A percentile compares a stretch with the other conserved stretches of the same genome.
These are phyloP conservation scores for Citrus reticulata DNA, from an alignment of 345 rosid genomes.

Conservation along the genomic window DNA sequence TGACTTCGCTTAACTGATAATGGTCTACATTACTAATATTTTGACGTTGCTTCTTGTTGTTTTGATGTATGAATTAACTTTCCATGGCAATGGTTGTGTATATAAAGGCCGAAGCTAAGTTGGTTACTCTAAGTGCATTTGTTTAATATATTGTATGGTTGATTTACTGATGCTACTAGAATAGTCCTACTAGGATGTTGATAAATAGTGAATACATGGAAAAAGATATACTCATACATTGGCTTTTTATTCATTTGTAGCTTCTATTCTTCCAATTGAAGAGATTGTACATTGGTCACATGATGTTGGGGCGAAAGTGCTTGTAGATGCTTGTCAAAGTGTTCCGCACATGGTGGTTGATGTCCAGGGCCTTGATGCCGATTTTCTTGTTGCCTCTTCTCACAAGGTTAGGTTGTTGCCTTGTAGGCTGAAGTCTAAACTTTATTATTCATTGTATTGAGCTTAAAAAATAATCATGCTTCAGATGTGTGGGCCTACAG, in stretches of 20 bases:
- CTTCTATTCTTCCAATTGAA: slow-evolving; percentile 76
- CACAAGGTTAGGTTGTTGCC: slow-evolving; percentile 73
- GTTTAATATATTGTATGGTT: not conserved
- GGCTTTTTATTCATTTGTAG: slow-evolving; percentile 30
- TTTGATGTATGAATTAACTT: not conserved
- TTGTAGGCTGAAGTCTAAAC: slow-evolving; percentile 9
- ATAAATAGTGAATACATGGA: not conserved
- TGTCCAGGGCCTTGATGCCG: slow-evolving; percentile 74
- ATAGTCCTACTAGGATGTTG: not conserved
- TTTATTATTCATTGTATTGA: slow-evolving; percentile 29
- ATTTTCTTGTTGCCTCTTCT: slow-evolving; percentile 95
- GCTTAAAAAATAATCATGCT: slow-evolving; percentile 73
- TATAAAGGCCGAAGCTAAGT: not conserved
- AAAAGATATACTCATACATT: not conserved
- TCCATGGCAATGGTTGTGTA: not conserved
- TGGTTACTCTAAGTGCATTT: not conserved
- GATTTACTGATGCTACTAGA: not conserved
- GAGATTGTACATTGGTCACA: slow-evolving; percentile 74
- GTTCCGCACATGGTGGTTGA: slow-evolving; percentile 93
- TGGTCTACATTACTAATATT: not conserved
- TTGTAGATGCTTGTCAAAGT: slow-evolving; percentile 97
- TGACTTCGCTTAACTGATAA: not conserved
- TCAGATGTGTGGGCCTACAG: slow-evolving; percentile 99
- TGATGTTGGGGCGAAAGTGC: slow-evolving; percentile 72
- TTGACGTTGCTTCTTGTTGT: not conserved